A percentile compares a stretch with the other conserved stretches of the same genome.
Evolutionary conservation across 2,329 filamentous ascomycete genomes (phyloP).

Genomic region (Xylaria sp.): DNA sequence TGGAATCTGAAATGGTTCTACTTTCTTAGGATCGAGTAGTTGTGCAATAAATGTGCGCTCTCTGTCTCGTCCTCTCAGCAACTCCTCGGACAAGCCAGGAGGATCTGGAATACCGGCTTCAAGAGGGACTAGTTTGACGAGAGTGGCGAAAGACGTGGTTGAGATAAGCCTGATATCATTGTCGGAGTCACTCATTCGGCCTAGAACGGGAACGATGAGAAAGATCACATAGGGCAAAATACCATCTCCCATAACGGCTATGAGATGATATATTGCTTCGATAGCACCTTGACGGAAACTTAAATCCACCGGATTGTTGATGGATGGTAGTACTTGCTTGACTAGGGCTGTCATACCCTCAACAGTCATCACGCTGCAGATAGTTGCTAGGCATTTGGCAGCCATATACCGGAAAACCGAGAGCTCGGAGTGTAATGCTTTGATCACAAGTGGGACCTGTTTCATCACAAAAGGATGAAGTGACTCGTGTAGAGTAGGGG

Average conservation of each 20-base stretch:
- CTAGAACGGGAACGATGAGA: conserved; percentile 95
- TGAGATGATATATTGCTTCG: conserved; percentile 95
- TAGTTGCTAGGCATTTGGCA: conserved; percentile 95
- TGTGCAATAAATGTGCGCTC: conserved; percentile 97
- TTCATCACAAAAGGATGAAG: conserved; percentile 84
- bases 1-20: conserved; percentile 91
- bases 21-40: conserved; percentile 95
- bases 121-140: conserved; percentile 95
- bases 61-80: conserved; percentile 89
- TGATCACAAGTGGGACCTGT: conserved; percentile 86
- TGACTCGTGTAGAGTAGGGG: conserved; percentile 84
- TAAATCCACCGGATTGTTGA: conserved; percentile 89
- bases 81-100: conserved; percentile 86
- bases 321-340: conserved; percentile 89
- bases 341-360: conserved; percentile 97
- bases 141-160: conserved; percentile 94
- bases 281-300: conserved; percentile 92
- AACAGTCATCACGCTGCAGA: conserved; percentile 95
- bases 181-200: conserved; percentile 98
- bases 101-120: conserved; percentile 98
- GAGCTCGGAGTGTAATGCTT: conserved; percentile 85
- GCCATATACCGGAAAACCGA: conserved; percentile 97
- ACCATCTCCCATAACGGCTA: conserved; percentile 96
- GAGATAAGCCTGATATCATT: conserved; percentile 94
- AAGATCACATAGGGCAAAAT: conserved; percentile 99